Percentiles rank a stretch among this genome's conserved stretches.
phyloP scores from a whole-genome alignment of 2,329 filamentous ascomycete genomes.

The Sodiomyces alkalinus region DNA sequence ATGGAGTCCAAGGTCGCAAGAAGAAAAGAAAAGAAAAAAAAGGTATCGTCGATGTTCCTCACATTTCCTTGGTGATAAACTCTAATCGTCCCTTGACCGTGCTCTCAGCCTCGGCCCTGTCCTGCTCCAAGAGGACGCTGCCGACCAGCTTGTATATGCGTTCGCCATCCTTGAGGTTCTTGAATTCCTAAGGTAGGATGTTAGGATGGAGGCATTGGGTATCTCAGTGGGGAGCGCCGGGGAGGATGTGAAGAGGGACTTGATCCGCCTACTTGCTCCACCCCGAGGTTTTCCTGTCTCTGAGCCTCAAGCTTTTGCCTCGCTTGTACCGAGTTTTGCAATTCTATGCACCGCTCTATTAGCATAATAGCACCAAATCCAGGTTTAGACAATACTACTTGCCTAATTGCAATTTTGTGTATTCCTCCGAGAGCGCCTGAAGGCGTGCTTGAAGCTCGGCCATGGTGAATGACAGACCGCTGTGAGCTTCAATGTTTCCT shows the following conservation, averaged over 20 bases:
- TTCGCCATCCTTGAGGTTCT: constrained; percentile 60
- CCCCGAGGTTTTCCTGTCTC: constrained; percentile 79
- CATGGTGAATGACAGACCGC: too few species aligned
- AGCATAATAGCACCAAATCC: neutral
- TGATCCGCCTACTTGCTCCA: constrained; percentile 50
- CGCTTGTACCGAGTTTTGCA: constrained; percentile 60
- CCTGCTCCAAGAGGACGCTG: constrained; percentile 86
- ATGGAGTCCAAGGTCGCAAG: neutral
- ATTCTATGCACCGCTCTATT: constrained; percentile 37
- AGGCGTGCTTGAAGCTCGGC: constrained; percentile 61
- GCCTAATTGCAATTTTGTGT: constrained; percentile 76
- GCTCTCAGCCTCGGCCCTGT: constrained; percentile 76
- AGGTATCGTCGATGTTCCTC: constrained; percentile 7
- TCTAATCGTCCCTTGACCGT: constrained; percentile 83
- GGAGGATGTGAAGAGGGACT: neutral
- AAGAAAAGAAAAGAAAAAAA: neutral
- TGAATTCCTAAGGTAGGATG: constrained; percentile 55
- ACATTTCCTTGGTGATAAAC: constrained; percentile 93
- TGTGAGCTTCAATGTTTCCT: too few species aligned
- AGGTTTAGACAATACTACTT: too few species aligned
- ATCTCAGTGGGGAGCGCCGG: neutral
- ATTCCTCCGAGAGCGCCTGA: constrained; percentile 75
- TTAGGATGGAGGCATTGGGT: neutral
- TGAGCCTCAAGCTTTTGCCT: constrained; percentile 89
- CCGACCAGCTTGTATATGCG: constrained; percentile 94